Conservation (phyloP, 352 stramenopile species). For the Pythium apleroticum region DNA sequence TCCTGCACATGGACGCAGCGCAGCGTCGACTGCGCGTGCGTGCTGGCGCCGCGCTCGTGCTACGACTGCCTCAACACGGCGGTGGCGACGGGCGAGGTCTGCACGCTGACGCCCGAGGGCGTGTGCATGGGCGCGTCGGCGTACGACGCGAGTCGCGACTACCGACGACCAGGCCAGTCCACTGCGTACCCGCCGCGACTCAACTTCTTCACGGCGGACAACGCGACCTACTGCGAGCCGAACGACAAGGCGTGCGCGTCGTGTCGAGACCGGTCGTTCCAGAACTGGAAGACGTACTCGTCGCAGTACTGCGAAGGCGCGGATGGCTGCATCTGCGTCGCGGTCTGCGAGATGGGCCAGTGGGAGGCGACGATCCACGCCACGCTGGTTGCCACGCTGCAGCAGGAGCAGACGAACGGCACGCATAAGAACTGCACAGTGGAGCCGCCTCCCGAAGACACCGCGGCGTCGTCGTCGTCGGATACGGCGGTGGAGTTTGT, state of each 20-base stretch:
- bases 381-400: constrained; percentile 29
- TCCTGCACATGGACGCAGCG: constrained; percentile 47
- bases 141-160: constrained; percentile 55
- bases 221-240: constrained; percentile 54
- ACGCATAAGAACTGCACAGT: constrained; percentile 8
- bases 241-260: constrained; percentile 38
- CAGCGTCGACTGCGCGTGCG: constrained; percentile 31
- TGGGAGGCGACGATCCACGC: constrained; percentile 47
- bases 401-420: constrained; percentile 23
- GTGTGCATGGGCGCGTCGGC: constrained; percentile 40
- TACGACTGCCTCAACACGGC: constrained; percentile 23
- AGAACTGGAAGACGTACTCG: constrained; percentile 32
- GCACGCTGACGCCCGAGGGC: constrained; percentile 47
- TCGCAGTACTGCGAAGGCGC: constrained; percentile 50
- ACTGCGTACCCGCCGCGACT: constrained; percentile 44
- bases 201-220: constrained; percentile 59
- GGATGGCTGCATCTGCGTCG: constrained; percentile 49
- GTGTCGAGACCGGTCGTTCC: constrained; percentile 41
- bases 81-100: constrained; percentile 38
- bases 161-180: constrained; percentile 35
- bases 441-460: not conserved
- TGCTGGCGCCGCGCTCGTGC: constrained; percentile 43
- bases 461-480: not conserved
- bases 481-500: constrained; percentile 17
- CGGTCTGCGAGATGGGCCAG: constrained; percentile 39